Base-by-base conservation (phyloP, 2,329 filamentous ascomycete genomes). In the Trichoderma simmonsii region DNA sequence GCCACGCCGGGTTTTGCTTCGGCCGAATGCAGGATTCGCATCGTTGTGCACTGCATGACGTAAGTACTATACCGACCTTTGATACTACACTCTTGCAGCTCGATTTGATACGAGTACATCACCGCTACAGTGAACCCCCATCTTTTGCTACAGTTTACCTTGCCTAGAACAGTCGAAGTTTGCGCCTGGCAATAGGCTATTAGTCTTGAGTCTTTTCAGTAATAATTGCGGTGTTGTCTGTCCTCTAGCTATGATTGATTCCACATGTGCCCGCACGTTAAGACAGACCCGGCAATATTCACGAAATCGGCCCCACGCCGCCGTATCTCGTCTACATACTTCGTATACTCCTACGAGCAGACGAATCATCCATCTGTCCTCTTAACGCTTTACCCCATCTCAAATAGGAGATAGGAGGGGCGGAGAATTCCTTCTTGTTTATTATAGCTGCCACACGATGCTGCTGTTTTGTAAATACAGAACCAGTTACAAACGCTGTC, bases 41-140 rank as follows among this genome's bases (percentile, higher is more conserved):
- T 51, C 15, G 36, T 48, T 63, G 61, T 66, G 43, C 48, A 65
- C 21, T 15, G 64, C 48, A 67, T 67, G 64, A 67, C 64, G 64
- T 67, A 39, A 39, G 36, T 18, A 39, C 36, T 18, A 0, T 8
- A 18, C 36, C 0, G 15, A 39, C 36, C 36, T 39, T 8, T 39
- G 36, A 39, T 8, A 39, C 36, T 39, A 39, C 36, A 39, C 15
- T 18, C 36, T 39, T 18, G 36, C 39, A 43, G 39, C 39, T 43
- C 39, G 18, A n/a, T 43, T n/a, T 43, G 15, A 43, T 43, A 4
- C 39, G 15, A n/a, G 39, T n/a, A 43, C 39, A 43, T 43, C 15
- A 9, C 39, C 15, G 6, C 15, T 43, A 43, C 39, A 18, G 39
- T n/a, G 39, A 9, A 43, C 4, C 1, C 15, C 15, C 39, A 43